Percentiles rank a stretch among this genome's conserved stretches.
These are phyloP conservation scores for Geoglossum glabrum DNA, from an alignment of 495 filamentous ascomycete genomes.

Conservation along the genomic window DNA sequence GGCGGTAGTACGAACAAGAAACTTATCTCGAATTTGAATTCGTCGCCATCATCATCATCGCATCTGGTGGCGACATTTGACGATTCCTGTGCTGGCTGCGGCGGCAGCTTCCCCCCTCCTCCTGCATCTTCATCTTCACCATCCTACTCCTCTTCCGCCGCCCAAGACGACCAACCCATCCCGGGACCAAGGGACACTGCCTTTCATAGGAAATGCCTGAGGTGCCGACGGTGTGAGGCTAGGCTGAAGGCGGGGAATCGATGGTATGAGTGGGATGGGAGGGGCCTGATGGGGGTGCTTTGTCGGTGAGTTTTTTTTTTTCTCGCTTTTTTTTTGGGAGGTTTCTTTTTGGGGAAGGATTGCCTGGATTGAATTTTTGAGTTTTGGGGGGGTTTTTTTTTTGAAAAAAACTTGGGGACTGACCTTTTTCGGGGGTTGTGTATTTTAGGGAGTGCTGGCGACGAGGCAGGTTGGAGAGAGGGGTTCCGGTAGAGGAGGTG, in stretches of 20 bases:
- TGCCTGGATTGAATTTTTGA: not conserved
- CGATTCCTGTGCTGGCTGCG: too few species aligned
- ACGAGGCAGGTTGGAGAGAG: not conserved
- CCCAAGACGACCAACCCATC: too few species aligned
- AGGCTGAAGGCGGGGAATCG: not conserved
- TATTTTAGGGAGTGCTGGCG: not conserved
- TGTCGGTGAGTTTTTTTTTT: not conserved
- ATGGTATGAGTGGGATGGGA: not conserved
- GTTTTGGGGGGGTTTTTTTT: not conserved
- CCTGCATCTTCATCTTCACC: too few species aligned
- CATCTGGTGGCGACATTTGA: too few species aligned
- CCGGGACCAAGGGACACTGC: not conserved
- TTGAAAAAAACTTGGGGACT: not conserved
- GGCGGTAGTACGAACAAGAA: too few species aligned
- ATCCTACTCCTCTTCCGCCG: too few species aligned
- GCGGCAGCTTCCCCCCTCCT: too few species aligned
- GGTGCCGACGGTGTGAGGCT: not conserved
- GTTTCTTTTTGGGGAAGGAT: too few species aligned
- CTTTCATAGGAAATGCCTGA: not conserved
- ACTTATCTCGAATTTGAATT: too few species aligned
- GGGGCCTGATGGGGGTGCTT: not conserved
- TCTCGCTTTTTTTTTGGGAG: too few species aligned
- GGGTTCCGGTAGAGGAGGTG: not conserved
- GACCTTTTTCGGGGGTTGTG: too few species aligned
- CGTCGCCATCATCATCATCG: too few species aligned